These are phyloP conservation scores for Termitomyces sp. DNA, from an alignment of 768 basidiomycete genomes.

Conservation along the genomic window DNA sequence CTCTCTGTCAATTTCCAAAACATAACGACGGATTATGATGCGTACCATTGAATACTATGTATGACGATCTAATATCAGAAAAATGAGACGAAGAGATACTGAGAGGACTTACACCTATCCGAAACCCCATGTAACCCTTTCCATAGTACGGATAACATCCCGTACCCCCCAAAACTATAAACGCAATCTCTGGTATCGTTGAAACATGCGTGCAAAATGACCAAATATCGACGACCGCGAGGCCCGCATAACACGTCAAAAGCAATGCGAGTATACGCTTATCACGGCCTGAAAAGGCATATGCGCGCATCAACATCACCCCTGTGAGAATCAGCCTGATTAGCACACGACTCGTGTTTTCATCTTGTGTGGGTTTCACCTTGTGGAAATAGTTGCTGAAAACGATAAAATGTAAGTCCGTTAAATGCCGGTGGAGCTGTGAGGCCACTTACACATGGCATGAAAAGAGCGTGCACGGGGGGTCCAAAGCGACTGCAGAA, in stretches of 20 bases:
- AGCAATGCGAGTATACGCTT: conserved; percentile 28
- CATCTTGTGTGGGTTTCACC: conserved; percentile 21
- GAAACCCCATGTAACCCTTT: conserved; percentile 25
- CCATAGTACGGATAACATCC: conserved; percentile 42
- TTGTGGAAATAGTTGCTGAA: conserved; percentile 41
- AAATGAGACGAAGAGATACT: background rate
- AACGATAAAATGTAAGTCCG: background rate
- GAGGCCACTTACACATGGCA: conserved; percentile 28
- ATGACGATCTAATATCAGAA: background rate
- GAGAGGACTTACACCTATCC: conserved; percentile 31
- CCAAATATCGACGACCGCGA: conserved; percentile 35
- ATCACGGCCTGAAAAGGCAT: conserved; percentile 40
- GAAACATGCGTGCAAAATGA: conserved; percentile 31
- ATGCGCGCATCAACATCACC: conserved; percentile 44
- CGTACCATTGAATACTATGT: conserved; percentile 23
- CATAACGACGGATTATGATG: background rate
- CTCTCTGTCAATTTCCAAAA: background rate
- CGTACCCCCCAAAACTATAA: conserved; percentile 24
- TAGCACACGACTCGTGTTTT: background rate
- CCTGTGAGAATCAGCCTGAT: conserved; percentile 21
- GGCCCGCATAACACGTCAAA: conserved; percentile 27
- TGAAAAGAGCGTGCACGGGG: conserved; percentile 31
- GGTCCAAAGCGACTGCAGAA: conserved; percentile 29
- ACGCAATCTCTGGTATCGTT: conserved; percentile 23
- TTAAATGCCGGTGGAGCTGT: background rate